phyloP scores from a whole-genome alignment of 202 grass and related monocot species.

The Zoysia matrella region DNA sequence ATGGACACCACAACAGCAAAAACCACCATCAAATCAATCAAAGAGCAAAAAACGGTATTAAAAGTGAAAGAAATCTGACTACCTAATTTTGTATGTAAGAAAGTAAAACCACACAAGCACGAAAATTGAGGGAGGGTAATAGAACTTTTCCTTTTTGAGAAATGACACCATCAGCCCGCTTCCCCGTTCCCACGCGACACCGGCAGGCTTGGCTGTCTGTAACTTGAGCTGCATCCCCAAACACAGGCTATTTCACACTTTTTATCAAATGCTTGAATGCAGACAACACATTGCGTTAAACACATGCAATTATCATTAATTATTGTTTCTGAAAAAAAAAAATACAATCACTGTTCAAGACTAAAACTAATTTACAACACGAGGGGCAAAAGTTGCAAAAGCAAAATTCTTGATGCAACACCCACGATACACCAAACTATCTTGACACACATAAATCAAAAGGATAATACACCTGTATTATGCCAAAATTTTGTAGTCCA shows the following conservation, averaged over 20 bases:
- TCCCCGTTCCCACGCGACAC: no score
- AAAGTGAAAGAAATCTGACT: no score
- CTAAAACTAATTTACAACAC: constrained; percentile 55
- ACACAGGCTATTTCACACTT: background rate
- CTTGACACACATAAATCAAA: constrained; percentile 32
- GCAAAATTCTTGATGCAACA: background rate
- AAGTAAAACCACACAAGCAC: no score
- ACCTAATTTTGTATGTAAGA: no score
- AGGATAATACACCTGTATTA: constrained; percentile 61
- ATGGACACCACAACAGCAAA: no score
- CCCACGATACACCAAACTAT: constrained; percentile 36
- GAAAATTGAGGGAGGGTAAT: no score
- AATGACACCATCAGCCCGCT: no score
- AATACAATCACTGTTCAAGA: constrained; percentile 29
- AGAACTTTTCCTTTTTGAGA: no score
- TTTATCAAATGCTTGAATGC: background rate
- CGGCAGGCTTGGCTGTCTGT: no score
- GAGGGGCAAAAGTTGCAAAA: constrained; percentile 24
- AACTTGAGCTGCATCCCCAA: no score
- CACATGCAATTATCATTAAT: constrained; percentile 3
- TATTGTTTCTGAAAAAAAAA: constrained; percentile 34
- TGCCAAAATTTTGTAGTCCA: constrained; percentile 71
- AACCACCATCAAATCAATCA: no score
- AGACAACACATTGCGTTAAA: background rate
- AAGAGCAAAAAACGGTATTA: no score